These are phyloP conservation scores for Crataegus laevigata DNA, from an alignment of 306 rosid species.

Conservation along the genomic window DNA sequence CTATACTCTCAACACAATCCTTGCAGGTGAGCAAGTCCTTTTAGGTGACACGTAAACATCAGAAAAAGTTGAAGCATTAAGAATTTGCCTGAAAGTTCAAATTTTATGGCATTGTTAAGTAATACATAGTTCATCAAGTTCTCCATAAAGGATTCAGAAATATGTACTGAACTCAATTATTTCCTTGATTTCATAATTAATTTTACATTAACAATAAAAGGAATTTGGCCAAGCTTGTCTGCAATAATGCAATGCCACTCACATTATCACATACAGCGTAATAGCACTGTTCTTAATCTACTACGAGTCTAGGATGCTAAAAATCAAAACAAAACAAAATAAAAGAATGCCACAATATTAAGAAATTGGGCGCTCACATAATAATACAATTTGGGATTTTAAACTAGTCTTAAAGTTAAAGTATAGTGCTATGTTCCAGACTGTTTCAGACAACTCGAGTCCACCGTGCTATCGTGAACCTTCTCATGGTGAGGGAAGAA, in stretches of 20 bases:
- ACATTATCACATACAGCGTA: neutral
- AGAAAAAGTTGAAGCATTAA: no score
- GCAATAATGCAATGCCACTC: neutral
- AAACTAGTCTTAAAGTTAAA: neutral
- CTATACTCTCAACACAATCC: neutral
- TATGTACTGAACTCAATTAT: neutral
- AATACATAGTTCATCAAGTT: neutral
- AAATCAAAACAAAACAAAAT: neutral
- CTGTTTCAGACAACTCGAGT: constrained; percentile 19
- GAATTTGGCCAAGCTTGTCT: neutral
- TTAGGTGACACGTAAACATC: no score
- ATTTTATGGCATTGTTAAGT: no score
- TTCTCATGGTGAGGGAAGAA: neutral
- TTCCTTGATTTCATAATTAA: neutral
- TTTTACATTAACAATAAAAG: neutral
- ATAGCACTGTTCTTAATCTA: neutral
- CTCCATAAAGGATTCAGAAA: neutral
- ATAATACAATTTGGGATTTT: neutral
- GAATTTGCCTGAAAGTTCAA: neutral
- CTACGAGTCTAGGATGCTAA: neutral
- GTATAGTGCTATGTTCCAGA: constrained; percentile 24
- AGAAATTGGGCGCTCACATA: neutral
- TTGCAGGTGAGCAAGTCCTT: no score
- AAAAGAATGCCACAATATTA: neutral
- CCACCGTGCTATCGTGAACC: constrained; percentile 2